phyloP scores from a whole-genome alignment of 2,329 filamentous ascomycete genomes.

The Claviceps sp. region DNA sequence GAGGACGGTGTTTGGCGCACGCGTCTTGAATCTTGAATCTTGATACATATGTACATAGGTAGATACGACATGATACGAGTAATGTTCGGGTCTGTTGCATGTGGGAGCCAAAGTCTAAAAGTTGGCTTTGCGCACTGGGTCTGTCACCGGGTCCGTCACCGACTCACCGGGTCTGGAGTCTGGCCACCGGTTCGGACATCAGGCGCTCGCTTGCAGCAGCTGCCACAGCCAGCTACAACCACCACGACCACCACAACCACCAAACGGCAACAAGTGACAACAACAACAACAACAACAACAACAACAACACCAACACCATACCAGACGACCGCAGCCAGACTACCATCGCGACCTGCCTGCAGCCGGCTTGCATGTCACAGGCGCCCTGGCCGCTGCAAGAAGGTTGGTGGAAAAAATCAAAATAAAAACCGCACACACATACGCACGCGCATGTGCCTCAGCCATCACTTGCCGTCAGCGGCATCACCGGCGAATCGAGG shows the following conservation, averaged over 20 bases:
- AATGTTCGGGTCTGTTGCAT: neutral
- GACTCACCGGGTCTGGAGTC: too few relatives aligned
- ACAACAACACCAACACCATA: neutral
- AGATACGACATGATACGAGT: neutral
- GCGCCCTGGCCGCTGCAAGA: neutral
- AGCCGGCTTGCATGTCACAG: neutral
- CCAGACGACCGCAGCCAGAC: neutral
- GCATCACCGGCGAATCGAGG: neutral
- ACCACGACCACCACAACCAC: too few relatives aligned
- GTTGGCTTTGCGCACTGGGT: neutral
- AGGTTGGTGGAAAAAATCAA: neutral
- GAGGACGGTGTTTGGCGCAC: neutral
- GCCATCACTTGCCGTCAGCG: neutral
- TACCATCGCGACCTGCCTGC: neutral
- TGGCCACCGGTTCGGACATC: too few relatives aligned
- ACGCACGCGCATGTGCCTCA: neutral
- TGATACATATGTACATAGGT: too few relatives aligned
- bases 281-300: neutral
- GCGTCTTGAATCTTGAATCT: neutral
- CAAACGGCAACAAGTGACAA: too few relatives aligned
- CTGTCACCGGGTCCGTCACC: neutral
- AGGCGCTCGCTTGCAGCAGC: too few relatives aligned
- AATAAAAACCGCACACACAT: neutral
- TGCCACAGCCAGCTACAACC: too few relatives aligned
- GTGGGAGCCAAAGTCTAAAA: neutral